Base-by-base conservation (phyloP, 78 protist species). In the Goniomonas avonlea region DNA sequence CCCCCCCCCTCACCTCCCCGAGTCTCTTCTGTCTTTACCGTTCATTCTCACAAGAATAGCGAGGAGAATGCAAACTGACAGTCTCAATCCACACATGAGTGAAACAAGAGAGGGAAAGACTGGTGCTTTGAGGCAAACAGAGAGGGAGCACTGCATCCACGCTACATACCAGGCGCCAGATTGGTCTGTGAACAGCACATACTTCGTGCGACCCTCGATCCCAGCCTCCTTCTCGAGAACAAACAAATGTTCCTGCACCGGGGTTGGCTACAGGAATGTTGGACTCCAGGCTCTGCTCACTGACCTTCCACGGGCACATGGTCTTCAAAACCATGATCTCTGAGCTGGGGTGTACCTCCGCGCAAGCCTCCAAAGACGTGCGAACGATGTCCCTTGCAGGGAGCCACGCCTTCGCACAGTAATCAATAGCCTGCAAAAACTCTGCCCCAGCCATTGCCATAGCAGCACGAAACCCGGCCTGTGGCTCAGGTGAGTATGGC, bases 311-410 rank as follows among this genome's bases (percentile, higher is more conserved):
- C 34, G 60, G 60, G 60, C 60, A 53, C 34, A 53, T n/a, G 31
- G 5, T 21, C 31, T 53, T 25, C 9, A 53, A 25, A 25, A 53
- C 27, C 31, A 11, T 25, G 60, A 53, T 18, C 60, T 53, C 31
- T 4, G 34, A 18, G 60, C 34, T n/a, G 9, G 60, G 60, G 9
- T 8, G 60, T 21, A 53, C 60, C 9, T 11, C 9, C 34, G 11
- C 5, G 25, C 85, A 37, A 40, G 20, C 68, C 8, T 37, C 56
- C 17, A 84, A 4, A 5, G 85, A 73, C 20, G 23, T 34, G 17
- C n/a, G 73, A 21, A 92, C 95, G 39, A 92, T 71, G 29, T 63
- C 5, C 29, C 91, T 65, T 5, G 93, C 91, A 27, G 96, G 96
- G 48, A 92, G 66, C 91, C 92, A 89, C 5, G 73, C 0, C 47